Percentiles rank a stretch among this genome's conserved stretches.
Conservation (phyloP, 129 eudicot genomes). For the Lactuca sativa region DNA sequence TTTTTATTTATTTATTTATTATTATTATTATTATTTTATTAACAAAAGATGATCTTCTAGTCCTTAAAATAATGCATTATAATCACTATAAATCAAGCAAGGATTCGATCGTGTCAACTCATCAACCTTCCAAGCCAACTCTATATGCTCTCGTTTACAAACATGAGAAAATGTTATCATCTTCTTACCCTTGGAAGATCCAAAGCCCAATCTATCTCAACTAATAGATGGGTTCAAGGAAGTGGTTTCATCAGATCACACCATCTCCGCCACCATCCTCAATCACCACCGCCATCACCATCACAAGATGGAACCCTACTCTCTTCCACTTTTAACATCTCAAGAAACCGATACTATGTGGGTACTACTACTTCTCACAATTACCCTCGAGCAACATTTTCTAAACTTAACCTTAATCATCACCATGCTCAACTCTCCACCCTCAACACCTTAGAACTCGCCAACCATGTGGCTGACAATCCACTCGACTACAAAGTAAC, state of each 20-base stretch:
- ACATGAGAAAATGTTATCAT: neutral
- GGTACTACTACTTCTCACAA: neutral
- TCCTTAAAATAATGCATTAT: no score
- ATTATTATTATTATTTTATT: no score
- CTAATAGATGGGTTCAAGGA: neutral
- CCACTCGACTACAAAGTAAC: conserved; percentile 23
- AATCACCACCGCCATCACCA: neutral
- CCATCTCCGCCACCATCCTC: neutral
- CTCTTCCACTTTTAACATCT: neutral
- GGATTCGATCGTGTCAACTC: neutral
- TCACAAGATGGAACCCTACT: neutral
- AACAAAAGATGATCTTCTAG: no score
- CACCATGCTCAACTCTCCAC: conserved; percentile 3
- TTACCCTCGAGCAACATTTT: neutral
- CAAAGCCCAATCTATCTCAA: neutral
- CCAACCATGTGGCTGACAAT: neutral
- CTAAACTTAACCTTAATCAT: neutral
- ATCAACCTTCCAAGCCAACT: neutral
- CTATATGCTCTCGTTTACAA: neutral
- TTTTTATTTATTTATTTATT: no score
- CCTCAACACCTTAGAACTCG: neutral
- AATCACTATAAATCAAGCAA: no score
- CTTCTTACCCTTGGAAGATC: neutral
- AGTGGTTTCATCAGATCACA: neutral
- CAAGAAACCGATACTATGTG: neutral